phyloP scores from a whole-genome alignment of 78 protist genomes.

The Dictyostelium purpureum region DNA sequence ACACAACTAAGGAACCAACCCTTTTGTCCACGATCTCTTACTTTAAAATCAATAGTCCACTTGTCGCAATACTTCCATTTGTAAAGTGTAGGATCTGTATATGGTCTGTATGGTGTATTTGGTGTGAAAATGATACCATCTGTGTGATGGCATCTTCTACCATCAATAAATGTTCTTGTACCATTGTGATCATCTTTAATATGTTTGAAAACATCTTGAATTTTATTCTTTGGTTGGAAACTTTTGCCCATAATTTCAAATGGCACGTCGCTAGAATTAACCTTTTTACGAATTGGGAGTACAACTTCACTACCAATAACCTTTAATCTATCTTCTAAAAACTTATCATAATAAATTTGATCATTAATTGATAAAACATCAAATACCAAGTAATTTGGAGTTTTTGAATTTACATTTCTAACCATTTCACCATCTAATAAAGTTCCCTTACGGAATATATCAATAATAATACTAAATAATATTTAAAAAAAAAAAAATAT shows the following conservation, averaged over 20 bases:
- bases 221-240: constrained; percentile 8
- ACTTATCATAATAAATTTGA: not conserved
- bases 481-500: not conserved
- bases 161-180: constrained; percentile 11
- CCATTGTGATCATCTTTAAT: not conserved
- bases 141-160: constrained; percentile 32
- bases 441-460: constrained; percentile 16
- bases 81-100: constrained; percentile 12
- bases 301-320: not conserved
- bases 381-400: constrained; percentile 35
- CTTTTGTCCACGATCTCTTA: constrained; percentile 6
- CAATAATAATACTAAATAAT: not conserved
- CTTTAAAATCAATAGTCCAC: constrained; percentile 68
- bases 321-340: not conserved
- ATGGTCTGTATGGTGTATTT: constrained; percentile 25
- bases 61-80: constrained; percentile 79
- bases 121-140: constrained; percentile 81
- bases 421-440: constrained; percentile 83
- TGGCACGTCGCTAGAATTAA: not conserved
- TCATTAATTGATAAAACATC: constrained; percentile 20
- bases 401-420: constrained; percentile 35
- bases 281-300: not conserved
- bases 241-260: constrained; percentile 32
- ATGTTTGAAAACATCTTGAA: constrained; percentile 9
- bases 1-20: constrained; percentile 31